Base-by-base conservation (phyloP, 371 early-diverging fungal species). In the Zopfochytrium polystomum region DNA sequence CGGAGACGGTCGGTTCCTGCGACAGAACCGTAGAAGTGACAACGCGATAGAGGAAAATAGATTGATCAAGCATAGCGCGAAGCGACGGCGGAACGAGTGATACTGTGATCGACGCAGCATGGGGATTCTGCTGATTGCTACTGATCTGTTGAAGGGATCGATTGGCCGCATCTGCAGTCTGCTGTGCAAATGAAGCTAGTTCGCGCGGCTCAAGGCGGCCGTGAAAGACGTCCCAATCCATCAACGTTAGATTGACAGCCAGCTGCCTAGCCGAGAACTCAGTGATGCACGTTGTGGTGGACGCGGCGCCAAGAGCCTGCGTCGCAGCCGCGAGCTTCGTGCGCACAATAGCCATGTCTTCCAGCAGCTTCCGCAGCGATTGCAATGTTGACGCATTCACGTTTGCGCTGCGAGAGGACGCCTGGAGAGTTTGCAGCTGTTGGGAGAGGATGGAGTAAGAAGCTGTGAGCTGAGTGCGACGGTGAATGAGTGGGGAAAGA, bases 181-280 rank as follows among this genome's bases (percentile, higher is more conserved):
- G n/a, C n/a, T n/a, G n/a, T n/a, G n/a, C n/a, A n/a, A n/a, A n/a
- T n/a, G n/a, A n/a, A n/a, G n/a, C n/a, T n/a, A n/a, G n/a, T n/a
- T n/a, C n/a, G n/a, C n/a, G n/a, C n/a, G n/a, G n/a, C n/a, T n/a
- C n/a, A n/a, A n/a, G n/a, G n/a, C n/a, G n/a, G n/a, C n/a, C n/a
- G 6, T 23, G 13, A 56, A 63, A 58, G 46, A 63, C 11, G 25
- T 63, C 48, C 64, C 64, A 63, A 23, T 63, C 64, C 38, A 57
- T 44, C 43, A 63, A 44, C 0, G 55, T 55, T 5, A 63, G 27
- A 32, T 63, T 56, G 30, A 58, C 45, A 9, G 64, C 64, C 1
- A 63, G 15, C 20, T 47, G 35, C 13, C 46, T 18, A 18, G 64
- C 58, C 1, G 47, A 31, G 30, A 63, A 57, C 42, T 63, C 64